Percentiles rank a stretch among this genome's conserved stretches.
Evolutionary conservation across 352 stramenopile genomes (phyloP).

Genomic region (Phytophthora citrophthora): DNA sequence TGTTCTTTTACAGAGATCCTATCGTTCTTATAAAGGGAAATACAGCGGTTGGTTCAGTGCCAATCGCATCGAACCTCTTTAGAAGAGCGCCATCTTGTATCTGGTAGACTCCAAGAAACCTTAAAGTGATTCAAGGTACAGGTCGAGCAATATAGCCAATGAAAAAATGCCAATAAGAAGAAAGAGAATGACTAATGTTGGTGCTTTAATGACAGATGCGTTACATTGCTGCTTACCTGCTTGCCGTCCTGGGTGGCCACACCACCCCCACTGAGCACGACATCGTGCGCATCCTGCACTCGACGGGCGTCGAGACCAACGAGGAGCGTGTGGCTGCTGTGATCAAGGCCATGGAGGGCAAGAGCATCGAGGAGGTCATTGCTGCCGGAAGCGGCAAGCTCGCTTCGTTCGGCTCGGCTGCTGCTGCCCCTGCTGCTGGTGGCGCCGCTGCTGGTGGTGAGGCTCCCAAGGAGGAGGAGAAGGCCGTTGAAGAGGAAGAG

Average conservation of each 20-base stretch:
- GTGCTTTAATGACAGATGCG: constrained; percentile 81
- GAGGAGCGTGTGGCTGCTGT: constrained; percentile 68
- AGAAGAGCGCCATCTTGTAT: constrained; percentile 83
- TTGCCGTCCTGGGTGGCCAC: constrained; percentile 96
- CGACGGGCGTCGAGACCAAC: constrained; percentile 91
- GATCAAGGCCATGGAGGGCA: constrained; percentile 84
- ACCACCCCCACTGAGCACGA: constrained; percentile 88
- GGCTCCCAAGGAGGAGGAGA: constrained; percentile 66
- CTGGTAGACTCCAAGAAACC: constrained; percentile 86
- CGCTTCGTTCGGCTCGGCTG: constrained; percentile 78
- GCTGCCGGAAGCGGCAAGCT: constrained; percentile 83
- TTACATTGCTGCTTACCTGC: constrained; percentile 97
- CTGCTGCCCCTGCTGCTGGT: constrained; percentile 50
- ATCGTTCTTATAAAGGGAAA: constrained; percentile 53
- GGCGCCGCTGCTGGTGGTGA: constrained; percentile 58
- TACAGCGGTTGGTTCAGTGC: constrained; percentile 50
- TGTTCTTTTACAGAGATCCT: constrained; percentile 53
- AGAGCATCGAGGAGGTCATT: constrained; percentile 86
- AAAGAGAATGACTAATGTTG: constrained; percentile 16
- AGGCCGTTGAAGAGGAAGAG: constrained; percentile 83
- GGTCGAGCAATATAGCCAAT: no score
- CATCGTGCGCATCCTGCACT: constrained; percentile 92
- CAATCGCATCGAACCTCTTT: constrained; percentile 6
- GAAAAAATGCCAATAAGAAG: no score
- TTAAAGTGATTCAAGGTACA: constrained; percentile 94